Base-by-base conservation (phyloP, 371 early-diverging fungal species). In the Choanephora cucurbitarum region DNA sequence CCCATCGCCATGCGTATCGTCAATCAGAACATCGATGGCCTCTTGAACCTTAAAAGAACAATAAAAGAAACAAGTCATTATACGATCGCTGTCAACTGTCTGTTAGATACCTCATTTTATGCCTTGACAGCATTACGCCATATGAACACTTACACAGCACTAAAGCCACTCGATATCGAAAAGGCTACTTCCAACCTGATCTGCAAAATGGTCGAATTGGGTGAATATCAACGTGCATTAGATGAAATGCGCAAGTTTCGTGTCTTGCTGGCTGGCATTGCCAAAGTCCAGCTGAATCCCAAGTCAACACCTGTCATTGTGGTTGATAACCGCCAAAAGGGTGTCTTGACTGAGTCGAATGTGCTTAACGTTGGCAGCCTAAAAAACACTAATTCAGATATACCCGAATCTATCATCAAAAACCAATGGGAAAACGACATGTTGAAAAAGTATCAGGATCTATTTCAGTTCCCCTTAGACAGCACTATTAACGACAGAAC, bases 121-220 rank as follows among this genome's bases (percentile, higher is more conserved):
- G 71, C 76, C 10, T 34, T 72, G 5, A 31, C 64, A 31, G 72
- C 72, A 0, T 40, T 79, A 17, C 49, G 70, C 34, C 66, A 71
- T 31, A 71, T 75, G 76, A 72, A 69, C 18, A 56, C 60, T 0
- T 65, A 53, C 40, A 64, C 62, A 9, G 34, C 60, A 5, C 52
- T 75, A 2, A 67, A 72, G 45, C 74, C 69, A 4, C 40, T 73
- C 14, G 76, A 75, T 46, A 65, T 79, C 23, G 79, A 75, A 51
- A 79, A 79, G 28, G 58, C 70, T 17, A 66, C 62, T 4, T 73
- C 79, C 10, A 79, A 75, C 37, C 21, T 79, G 18, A 72, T 79
- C 43, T 52, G 71, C 31, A 79, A 72, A 61, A 64, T 75, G 21
- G 73, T 79, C 3, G 73, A 73, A 32, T 37, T 79, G n/a, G 71